phyloP scores from a whole-genome alignment of 176 grass and related monocot species.

The Avena atlantica region DNA sequence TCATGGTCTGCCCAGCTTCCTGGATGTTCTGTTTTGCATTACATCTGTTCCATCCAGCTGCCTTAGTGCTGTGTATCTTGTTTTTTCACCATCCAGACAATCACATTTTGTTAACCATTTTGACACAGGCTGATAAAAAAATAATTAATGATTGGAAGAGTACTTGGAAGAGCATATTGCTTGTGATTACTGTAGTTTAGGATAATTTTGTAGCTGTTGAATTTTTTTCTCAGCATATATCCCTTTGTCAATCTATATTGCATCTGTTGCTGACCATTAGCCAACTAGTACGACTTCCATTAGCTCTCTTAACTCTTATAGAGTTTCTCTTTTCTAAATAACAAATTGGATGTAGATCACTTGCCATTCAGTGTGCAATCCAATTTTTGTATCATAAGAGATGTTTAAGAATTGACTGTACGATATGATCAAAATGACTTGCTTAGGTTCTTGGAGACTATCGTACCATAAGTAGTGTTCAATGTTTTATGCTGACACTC shows the following conservation, averaged over 20 bases:
- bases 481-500: background rate
- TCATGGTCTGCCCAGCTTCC: background rate
- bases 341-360: too few species aligned
- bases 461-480: background rate
- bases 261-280: background rate
- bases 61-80: background rate
- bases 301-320: background rate
- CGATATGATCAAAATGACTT: background rate
- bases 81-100: background rate
- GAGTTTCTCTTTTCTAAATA: too few species aligned
- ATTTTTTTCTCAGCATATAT: background rate
- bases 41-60: background rate
- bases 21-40: background rate
- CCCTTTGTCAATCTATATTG: background rate
- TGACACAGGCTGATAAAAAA: background rate
- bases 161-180: background rate
- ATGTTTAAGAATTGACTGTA: too few species aligned
- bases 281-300: background rate
- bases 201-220: background rate
- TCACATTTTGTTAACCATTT: background rate
- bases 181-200: background rate
- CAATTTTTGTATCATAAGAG: too few species aligned
- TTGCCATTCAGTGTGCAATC: too few species aligned
- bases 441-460: background rate
- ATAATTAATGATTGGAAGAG: background rate